Base-by-base conservation (phyloP, 148 eudicot genomes). In the Vaccinium macrocarpon region DNA sequence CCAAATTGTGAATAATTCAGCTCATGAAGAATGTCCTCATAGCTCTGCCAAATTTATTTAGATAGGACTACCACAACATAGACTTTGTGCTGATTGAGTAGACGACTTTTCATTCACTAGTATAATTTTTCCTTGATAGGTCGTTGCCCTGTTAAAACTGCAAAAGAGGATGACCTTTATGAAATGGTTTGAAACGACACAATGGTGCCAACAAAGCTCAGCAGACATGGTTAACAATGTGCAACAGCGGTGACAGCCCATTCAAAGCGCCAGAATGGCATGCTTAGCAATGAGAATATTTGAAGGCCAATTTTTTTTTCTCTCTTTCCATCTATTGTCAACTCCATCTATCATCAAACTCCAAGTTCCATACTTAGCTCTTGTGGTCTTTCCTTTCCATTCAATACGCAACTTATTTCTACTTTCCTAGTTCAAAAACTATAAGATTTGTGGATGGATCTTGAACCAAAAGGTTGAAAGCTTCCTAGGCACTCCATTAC, bases 361-460 rank as follows among this genome's bases (percentile, higher is more conserved):
- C 32, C 15, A 76, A 49, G 55, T 76, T 76, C 79, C 27, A 12
- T 16, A 49, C 27, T 46, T 48, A 21, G 13, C 18, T 27, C 38
- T 68, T 68, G 73, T 25, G 25, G n/a, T 48, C 15, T 38, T 73
- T 38, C 15, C 38, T 42, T 42, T 42, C 18, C 46, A 74, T 38
- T 25, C 51, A 42, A 48, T 75, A 48, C 9, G 29, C 78, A 48
- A 46, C 78, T 74, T 19, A 19, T 25, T 18, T 76, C 56, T 11
- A 76, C 55, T 50, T 76, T 76, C 79, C 78, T 49, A 49, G 6
- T 9, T 48, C 79, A 48, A 74, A 74, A 74, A 18, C 27, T 74
- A 18, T 49, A 16, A 74, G 25, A 38, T 35, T 72, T 23, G 50
- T 38, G 27, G 78, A 9, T 74, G 25, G 53, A 42, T 76, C 55